Percentiles rank a stretch among this genome's conserved stretches.
Conservation (phyloP, 2,329 filamentous ascomycete species). For the Fusarium verticillioides region DNA sequence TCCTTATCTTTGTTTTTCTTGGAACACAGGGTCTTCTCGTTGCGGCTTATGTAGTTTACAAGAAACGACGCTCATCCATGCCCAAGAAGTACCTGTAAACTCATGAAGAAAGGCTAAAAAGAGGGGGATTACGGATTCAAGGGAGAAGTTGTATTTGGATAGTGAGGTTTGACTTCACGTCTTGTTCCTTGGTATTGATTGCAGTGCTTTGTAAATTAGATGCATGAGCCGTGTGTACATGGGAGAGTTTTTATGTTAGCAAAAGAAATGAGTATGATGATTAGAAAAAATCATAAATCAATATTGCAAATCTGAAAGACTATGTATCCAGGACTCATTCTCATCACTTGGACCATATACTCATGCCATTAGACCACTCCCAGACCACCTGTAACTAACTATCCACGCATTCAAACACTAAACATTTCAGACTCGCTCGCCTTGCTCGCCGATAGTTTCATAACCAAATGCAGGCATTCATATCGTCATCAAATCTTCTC, state of each 20-base stretch:
- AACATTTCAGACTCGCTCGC: background rate
- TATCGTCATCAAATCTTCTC: conserved; percentile 36
- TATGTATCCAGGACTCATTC: background rate
- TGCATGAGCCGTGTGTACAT: conserved; percentile 32
- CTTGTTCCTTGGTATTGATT: conserved; percentile 6
- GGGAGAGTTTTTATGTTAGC: conserved; percentile 25
- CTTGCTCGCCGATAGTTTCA: background rate
- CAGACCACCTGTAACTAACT: background rate
- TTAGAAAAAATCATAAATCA: conserved; percentile 19
- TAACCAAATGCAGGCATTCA: background rate
- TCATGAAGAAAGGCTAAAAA: conserved; percentile 8
- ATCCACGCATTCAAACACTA: conserved; percentile 1
- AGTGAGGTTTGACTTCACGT: conserved; percentile 23
- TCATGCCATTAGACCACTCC: background rate
- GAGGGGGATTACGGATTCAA: background rate
- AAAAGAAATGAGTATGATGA: conserved; percentile 39
- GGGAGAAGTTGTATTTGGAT: conserved; percentile 20
- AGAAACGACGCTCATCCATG: conserved; percentile 76
- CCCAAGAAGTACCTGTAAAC: conserved; percentile 91
- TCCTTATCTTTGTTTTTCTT: conserved; percentile 75
- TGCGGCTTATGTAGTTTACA: conserved; percentile 79
- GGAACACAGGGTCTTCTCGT: conserved; percentile 78
- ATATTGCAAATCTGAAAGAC: background rate
- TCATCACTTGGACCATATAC: background rate
- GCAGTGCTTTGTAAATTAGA: conserved; percentile 38